Evolutionary conservation across 164 flowering plant genomes (phyloP).

Genomic region (Vitis riparia): DNA sequence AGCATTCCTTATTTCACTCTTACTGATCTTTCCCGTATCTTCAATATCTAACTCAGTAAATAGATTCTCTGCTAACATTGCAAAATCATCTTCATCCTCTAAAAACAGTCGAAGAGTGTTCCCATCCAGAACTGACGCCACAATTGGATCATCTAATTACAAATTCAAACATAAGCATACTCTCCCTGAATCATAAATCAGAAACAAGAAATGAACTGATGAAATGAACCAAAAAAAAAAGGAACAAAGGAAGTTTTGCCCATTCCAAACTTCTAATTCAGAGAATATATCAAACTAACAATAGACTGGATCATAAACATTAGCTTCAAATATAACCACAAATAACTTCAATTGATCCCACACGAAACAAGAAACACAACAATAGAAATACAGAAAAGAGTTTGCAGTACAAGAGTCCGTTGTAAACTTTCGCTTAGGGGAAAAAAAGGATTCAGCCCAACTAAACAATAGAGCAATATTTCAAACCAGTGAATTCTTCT

Average conservation of each 20-base stretch:
- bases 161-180: constrained; percentile 1
- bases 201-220: background rate
- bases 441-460: too few species aligned
- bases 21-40: constrained; percentile 69
- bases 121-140: constrained; percentile 62
- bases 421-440: too few species aligned
- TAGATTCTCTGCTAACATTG: constrained; percentile 77
- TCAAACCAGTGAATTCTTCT: background rate
- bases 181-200: background rate
- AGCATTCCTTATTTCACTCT: constrained; percentile 54
- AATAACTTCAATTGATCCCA: background rate
- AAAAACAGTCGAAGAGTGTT: constrained; percentile 39
- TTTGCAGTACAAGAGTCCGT: too few species aligned
- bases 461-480: too few species aligned
- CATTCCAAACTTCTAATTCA: background rate
- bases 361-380: background rate
- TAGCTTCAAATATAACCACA: background rate
- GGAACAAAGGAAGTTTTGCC: too few species aligned
- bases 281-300: too few species aligned
- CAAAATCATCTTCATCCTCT: constrained; percentile 89
- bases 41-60: constrained; percentile 72
- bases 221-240: too few species aligned
- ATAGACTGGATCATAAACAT: too few species aligned
- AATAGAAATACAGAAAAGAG: too few species aligned
- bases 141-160: constrained; percentile 64